Evolutionary conservation across 306 rosid species (phyloP), one percentile per base, ranked within the genome.

Genomic region (Dicorynia guianensis): DNA sequence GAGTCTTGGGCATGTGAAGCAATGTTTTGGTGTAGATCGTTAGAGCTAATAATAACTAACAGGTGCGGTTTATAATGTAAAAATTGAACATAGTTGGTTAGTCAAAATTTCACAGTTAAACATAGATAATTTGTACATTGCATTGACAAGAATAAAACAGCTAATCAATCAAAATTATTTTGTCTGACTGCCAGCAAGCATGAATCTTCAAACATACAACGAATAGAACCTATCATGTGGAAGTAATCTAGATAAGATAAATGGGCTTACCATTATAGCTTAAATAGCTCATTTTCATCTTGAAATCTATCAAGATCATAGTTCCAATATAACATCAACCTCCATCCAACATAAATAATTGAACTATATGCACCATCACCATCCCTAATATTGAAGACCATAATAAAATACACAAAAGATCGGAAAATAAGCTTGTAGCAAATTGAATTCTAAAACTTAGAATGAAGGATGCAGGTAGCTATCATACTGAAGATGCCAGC

Each of bases 401-500:
- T 25, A 25, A 25, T 25, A 25, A 25, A 25, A n/a, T n/a, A n/a
- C n/a, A n/a, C n/a, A n/a, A 60, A 44, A 70, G 20, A 20, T 17
- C 7, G 47, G 20, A 52, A 15, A 34, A 34, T 11, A 55, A 49
- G 34, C 39, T 14, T 36, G 3, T 3, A 64, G 7, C 40, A 30
- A 65, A 72, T 30, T 49, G 39, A 56, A 68, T 36, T 7, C 4
- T 39, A 83, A 67, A 65, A 6, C 48, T 80, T 0, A 69, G 25
- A 60, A 63, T 50, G 63, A 54, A 73, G 19, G 62, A 62, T 68
- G 46, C 19, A n/a, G 1, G 67, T 71, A 57, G 60, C 30, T 25
- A 8, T 19, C 72, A 47, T 91, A 94, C 98, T 93, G 90, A 49
- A 83, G 66, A 74, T 95, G 92, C 50, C 93, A 86, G 54, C 95